Evolutionary conservation across 2,329 filamentous ascomycete species (phyloP).

Genomic region (Talaromyces sp.): DNA sequence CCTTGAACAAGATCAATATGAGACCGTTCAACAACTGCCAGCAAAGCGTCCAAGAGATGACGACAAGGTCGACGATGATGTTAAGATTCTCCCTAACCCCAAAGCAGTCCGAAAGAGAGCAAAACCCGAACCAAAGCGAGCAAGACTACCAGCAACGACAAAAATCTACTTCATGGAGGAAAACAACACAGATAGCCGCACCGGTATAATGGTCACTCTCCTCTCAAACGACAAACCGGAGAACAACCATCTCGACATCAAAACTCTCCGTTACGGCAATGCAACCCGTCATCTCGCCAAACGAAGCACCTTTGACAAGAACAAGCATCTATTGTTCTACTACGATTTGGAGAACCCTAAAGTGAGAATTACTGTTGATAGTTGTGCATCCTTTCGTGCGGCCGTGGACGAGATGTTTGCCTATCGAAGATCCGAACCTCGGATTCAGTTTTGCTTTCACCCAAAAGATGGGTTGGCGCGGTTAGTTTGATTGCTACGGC

Average conservation of each 20-base stretch:
- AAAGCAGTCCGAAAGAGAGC: too few species aligned
- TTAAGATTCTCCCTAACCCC: background rate
- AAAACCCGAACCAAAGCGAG: background rate
- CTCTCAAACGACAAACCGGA: background rate
- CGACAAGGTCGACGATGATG: background rate
- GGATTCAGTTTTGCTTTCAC: background rate
- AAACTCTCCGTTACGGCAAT: background rate
- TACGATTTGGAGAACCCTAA: background rate
- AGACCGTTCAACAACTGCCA: background rate
- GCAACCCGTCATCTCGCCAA: background rate
- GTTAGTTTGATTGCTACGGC: conserved; percentile 4
- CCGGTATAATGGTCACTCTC: background rate
- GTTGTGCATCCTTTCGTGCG: background rate
- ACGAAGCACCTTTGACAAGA: background rate
- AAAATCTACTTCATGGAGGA: conserved; percentile 3
- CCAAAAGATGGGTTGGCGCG: background rate
- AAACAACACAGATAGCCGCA: background rate
- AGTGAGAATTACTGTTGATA: background rate
- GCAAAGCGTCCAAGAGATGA: background rate
- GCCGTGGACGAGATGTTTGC: background rate
- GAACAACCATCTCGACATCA: background rate
- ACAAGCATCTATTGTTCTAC: background rate
- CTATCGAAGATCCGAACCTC: background rate
- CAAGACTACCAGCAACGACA: background rate
- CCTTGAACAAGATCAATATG: background rate